Evolutionary conservation across 106 monocot genomes (phyloP), one percentile per base, ranked within the genome.

Genomic region (Posidonia australis): DNA sequence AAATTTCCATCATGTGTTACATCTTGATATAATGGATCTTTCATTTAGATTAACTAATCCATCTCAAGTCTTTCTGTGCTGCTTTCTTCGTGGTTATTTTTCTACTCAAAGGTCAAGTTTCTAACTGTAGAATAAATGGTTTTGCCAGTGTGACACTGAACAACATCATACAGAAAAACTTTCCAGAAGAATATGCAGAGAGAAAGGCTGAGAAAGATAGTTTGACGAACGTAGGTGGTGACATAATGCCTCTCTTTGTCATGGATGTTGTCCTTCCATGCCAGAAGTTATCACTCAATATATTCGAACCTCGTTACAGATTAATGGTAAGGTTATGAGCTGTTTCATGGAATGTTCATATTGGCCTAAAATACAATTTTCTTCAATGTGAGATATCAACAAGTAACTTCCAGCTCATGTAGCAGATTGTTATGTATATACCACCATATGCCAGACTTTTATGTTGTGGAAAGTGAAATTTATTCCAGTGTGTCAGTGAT

Each of bases 231-330:
- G 55, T 69, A 49, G 87, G 78, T 29, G 60, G 67, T 67, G 84
- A 98, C 66, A 58, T 91, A 67, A 71, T 98, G 66, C 96, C 96
- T 71, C 87, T 98, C 70, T 91, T 98, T 77, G 96, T 98, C 72
- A 98, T 98, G 96, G 90, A 91, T 85, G 90, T 91, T 58, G 84
- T 98, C 29, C 80, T 98, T 25, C 96, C 96, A 58, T 87, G 76
- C 62, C 96, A 98, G 70, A 98, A 88, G 59, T 76, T 98, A 68
- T 74, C 87, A 67, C 82, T 98, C 55, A 91, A 98, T 71, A 91
- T 98, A 77, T 98, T 98, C 73, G 96, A 98, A 79, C 96, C 96
- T 69, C 96, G 90, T 54, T 98, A 98, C 70, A 87, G 96, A 74
- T 70, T 98, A 54, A 98, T 98, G 96, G 96, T 98, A 73, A 76